Evolutionary conservation across 2,329 filamentous ascomycete genomes (phyloP).

Genomic region (Rutstroemia sp.): DNA sequence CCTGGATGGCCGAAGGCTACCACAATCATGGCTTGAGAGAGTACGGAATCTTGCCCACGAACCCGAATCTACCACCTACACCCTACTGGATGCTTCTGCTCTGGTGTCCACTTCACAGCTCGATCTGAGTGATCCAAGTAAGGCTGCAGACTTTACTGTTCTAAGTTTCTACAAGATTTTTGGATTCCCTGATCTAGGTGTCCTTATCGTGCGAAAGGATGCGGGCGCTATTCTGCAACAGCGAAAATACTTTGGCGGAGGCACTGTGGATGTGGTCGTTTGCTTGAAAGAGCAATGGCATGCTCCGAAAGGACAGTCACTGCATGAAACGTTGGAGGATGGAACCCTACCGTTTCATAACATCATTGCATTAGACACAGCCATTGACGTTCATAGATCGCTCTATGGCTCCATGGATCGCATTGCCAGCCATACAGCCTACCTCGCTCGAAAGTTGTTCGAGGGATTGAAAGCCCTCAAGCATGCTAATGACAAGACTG

Average conservation of each 20-base stretch:
- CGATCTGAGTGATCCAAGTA: slow-evolving; percentile 53
- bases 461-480: slow-evolving; percentile 49
- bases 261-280: slow-evolving; percentile 86
- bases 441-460: slow-evolving; percentile 53
- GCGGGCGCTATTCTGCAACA: slow-evolving; percentile 55
- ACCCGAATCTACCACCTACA: slow-evolving; percentile 40
- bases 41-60: slow-evolving; percentile 33
- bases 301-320: slow-evolving; percentile 58
- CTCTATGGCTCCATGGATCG: slow-evolving; percentile 66
- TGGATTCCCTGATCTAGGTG: slow-evolving; percentile 87
- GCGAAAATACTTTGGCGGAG: slow-evolving; percentile 84
- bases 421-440: slow-evolving; percentile 64
- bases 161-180: slow-evolving; percentile 98
- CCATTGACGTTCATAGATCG: slow-evolving; percentile 59
- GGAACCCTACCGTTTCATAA: slow-evolving; percentile 86
- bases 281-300: slow-evolving; percentile 77
- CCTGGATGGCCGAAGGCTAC: slow-evolving; percentile 56
- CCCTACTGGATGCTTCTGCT: slow-evolving; percentile 78
- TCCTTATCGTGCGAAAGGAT: slow-evolving; percentile 70
- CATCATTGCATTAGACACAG: slow-evolving; percentile 74
- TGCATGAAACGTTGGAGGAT: slow-evolving; percentile 84
- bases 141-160: slow-evolving; percentile 75
- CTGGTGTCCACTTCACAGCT: slow-evolving; percentile 70
- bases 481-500: slow-evolving; percentile 53
- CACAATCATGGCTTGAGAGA: slow-evolving; percentile 57